phyloP scores from a whole-genome alignment of 345 rosid genomes.

The Clarkia xantiana region DNA sequence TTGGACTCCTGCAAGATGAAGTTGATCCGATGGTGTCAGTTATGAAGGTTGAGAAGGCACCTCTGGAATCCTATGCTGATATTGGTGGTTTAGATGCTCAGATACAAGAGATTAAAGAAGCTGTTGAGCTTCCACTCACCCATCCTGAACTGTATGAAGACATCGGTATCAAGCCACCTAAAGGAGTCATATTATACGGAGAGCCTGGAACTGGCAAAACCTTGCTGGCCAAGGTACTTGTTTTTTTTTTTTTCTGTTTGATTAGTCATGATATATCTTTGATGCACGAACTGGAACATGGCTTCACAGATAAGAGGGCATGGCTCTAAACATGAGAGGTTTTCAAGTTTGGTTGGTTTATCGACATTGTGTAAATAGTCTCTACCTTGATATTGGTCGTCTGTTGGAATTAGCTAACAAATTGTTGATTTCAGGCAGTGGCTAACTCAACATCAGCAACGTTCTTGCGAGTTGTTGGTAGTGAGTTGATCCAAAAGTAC shows the following conservation, averaged over 20 bases:
- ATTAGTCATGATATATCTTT: neutral
- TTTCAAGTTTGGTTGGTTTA: no score
- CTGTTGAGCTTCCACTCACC: conserved; percentile 93
- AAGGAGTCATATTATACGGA: conserved; percentile 97
- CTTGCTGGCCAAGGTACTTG: conserved; percentile 79
- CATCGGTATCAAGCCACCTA: conserved; percentile 96
- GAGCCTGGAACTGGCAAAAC: conserved; percentile 99
- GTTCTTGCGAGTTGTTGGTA: conserved; percentile 92
- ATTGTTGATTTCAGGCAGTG: conserved; percentile 45
- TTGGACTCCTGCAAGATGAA: conserved; percentile 93
- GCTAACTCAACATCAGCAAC: conserved; percentile 97
- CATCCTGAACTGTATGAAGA: conserved; percentile 99
- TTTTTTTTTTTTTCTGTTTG: neutral
- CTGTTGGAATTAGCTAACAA: no score
- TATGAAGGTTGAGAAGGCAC: conserved; percentile 85
- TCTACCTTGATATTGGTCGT: no score
- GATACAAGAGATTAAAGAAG: conserved; percentile 97
- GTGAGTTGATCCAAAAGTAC: conserved; percentile 93
- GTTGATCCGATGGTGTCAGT: conserved; percentile 99
- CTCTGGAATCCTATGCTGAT: conserved; percentile 91
- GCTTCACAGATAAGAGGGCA: no score
- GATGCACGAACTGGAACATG: no score
- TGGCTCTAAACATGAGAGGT: no score
- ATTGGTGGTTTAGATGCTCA: conserved; percentile 98
- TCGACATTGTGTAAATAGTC: no score